Percentiles rank a stretch among this genome's conserved stretches.
Evolutionary conservation across 202 grass and related monocot genomes (phyloP).

Genomic region (Eragrostis tef): DNA sequence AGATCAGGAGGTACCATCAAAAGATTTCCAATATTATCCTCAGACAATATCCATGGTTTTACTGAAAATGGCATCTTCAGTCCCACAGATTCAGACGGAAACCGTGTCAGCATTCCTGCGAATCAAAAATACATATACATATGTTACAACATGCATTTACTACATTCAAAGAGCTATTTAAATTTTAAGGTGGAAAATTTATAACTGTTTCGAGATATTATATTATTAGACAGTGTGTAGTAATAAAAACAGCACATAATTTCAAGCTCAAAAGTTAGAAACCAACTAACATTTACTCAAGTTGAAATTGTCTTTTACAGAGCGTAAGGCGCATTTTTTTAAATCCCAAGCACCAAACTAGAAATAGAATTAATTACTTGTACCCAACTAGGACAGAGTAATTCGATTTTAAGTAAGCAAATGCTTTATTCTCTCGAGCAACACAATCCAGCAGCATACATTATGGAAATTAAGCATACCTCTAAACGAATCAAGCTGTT

Average conservation of each 20-base stretch:
- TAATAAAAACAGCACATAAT: not conserved
- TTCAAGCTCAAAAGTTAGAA: conserved; percentile 17
- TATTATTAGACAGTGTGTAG: not conserved
- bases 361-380: not conserved
- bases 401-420: not conserved
- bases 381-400: not conserved
- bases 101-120: conserved; percentile 72
- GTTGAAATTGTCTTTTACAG: not conserved
- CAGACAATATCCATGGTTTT: conserved; percentile 79
- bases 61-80: conserved; percentile 77
- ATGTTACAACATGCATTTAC: conserved; percentile 1
- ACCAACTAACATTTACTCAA: conserved; percentile 16
- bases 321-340: not conserved
- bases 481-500: conserved; percentile 90
- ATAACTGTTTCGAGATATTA: too few relatives aligned
- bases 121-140: conserved; percentile 34
- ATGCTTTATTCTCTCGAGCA: not conserved
- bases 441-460: conserved; percentile 12
- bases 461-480: conserved; percentile 46
- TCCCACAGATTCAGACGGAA: conserved; percentile 66
- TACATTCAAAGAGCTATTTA: not conserved
- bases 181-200: not conserved
- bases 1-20: conserved; percentile 73
- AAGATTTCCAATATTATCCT: conserved; percentile 88
- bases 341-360: not conserved